Evolutionary conservation across 805 yeast genomes (phyloP).

Genomic region (Starmerella kuoi): DNA sequence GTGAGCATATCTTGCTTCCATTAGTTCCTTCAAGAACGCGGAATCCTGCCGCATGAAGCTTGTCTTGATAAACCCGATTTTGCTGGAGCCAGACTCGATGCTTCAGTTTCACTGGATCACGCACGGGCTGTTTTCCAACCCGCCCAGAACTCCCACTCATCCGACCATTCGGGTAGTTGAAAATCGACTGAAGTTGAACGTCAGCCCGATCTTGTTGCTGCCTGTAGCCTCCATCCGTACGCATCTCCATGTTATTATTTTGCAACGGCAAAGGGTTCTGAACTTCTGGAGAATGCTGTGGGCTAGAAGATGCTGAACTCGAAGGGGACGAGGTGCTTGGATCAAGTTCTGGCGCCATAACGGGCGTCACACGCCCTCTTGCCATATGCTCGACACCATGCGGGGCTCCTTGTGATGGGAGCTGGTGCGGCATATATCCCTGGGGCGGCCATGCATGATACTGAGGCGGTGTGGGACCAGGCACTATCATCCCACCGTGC

Average conservation of each 20-base stretch:
- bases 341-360: conserved; percentile 1
- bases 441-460: too few species aligned
- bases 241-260: too few species aligned
- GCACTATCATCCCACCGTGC: too few species aligned
- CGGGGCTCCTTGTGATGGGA: background rate
- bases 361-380: background rate
- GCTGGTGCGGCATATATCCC: background rate
- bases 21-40: conserved; percentile 10
- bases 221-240: too few species aligned
- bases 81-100: conserved; percentile 17
- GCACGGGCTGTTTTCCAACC: conserved; percentile 9
- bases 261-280: too few species aligned
- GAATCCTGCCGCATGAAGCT: conserved; percentile 11
- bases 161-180: background rate
- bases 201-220: background rate
- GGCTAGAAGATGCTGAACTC: background rate
- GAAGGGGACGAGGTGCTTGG: background rate
- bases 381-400: background rate
- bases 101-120: conserved; percentile 10
- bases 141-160: conserved; percentile 1
- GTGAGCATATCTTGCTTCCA: conserved; percentile 13
- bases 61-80: conserved; percentile 11
- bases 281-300: background rate
- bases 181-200: background rate
- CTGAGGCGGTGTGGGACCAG: too few species aligned